phyloP scores from a whole-genome alignment of 2,329 filamentous ascomycete species.

The Venturia carpophila region DNA sequence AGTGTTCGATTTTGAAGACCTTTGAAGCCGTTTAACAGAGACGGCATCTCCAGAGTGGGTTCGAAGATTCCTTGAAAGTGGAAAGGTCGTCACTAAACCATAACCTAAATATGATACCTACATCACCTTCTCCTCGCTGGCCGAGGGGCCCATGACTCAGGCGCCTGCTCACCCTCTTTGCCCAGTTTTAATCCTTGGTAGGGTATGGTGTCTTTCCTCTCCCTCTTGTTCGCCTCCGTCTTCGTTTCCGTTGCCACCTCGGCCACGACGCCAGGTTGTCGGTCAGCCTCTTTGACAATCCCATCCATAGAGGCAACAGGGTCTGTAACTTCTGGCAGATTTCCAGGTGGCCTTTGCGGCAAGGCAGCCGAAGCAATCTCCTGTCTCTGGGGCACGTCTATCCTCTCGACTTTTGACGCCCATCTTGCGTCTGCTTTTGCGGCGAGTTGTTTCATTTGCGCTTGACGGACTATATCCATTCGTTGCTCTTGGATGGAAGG shows the following conservation, averaged over 20 bases:
- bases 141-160: conserved; percentile 38
- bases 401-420: conserved; percentile 50
- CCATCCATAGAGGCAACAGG: not conserved
- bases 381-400: conserved; percentile 35
- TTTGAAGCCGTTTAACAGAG: not conserved
- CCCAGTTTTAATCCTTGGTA: conserved; percentile 31
- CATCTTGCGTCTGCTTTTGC: conserved; percentile 53
- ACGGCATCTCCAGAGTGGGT: not conserved
- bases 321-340: conserved; percentile 7
- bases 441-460: conserved; percentile 52
- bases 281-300: conserved; percentile 20
- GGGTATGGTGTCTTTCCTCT: conserved; percentile 32
- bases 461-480: conserved; percentile 48
- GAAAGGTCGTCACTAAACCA: not conserved
- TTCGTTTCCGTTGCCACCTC: conserved; percentile 20
- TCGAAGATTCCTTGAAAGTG: not conserved
- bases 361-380: not conserved
- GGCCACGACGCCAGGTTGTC: not conserved
- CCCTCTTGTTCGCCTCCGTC: conserved; percentile 30
- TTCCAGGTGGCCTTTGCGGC: not conserved
- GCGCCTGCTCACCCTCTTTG: conserved; percentile 38
- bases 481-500: conserved; percentile 53
- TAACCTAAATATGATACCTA: not conserved
- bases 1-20: not conserved
- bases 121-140: conserved; percentile 28